Percentiles rank a stretch among this genome's conserved stretches.
phyloP scores from a whole-genome alignment of 495 filamentous ascomycete genomes.

The Parathielavia appendiculata region DNA sequence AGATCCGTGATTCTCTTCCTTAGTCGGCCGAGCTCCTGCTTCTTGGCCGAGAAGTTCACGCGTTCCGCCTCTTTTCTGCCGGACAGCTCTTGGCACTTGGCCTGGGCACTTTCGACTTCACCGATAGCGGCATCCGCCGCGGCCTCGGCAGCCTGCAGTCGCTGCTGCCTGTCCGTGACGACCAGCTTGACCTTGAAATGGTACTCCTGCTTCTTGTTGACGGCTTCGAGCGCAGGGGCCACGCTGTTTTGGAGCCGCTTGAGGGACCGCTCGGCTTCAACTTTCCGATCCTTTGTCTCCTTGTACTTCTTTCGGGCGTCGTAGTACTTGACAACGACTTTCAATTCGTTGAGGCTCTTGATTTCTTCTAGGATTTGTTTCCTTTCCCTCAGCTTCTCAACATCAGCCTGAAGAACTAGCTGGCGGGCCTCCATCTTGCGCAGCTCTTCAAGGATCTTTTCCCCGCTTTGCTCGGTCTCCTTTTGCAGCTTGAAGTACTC shows the following conservation, averaged over 20 bases:
- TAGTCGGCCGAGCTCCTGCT: constrained; percentile 44
- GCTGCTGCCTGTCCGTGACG: constrained; percentile 47
- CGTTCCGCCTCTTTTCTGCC: constrained; percentile 50
- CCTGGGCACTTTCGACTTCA: constrained; percentile 50
- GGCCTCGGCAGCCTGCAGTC: constrained; percentile 47
- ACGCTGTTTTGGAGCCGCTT: constrained; percentile 54
- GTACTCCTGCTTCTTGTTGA: constrained; percentile 63
- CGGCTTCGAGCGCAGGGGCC: constrained; percentile 61
- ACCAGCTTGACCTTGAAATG: constrained; percentile 42
- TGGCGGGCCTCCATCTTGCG: constrained; percentile 66
- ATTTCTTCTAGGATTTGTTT: constrained; percentile 60
- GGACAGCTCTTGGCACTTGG: constrained; percentile 46
- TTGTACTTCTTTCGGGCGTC: constrained; percentile 38
- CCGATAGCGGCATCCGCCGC: constrained; percentile 47
- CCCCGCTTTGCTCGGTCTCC: constrained; percentile 52
- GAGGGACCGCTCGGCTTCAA: constrained; percentile 47
- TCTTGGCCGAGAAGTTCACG: constrained; percentile 45
- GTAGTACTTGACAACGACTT: constrained; percentile 61
- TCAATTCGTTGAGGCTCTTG: constrained; percentile 58
- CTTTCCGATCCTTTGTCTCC: constrained; percentile 45
- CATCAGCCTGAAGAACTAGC: constrained; percentile 71
- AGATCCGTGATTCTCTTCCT: constrained; percentile 41
- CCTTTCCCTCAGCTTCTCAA: constrained; percentile 74
- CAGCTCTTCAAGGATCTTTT: constrained; percentile 56
- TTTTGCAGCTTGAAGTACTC: constrained; percentile 64